Evolutionary conservation across 1,139 yeast species (phyloP).

Genomic region (Magnusiomyces fungicola): DNA sequence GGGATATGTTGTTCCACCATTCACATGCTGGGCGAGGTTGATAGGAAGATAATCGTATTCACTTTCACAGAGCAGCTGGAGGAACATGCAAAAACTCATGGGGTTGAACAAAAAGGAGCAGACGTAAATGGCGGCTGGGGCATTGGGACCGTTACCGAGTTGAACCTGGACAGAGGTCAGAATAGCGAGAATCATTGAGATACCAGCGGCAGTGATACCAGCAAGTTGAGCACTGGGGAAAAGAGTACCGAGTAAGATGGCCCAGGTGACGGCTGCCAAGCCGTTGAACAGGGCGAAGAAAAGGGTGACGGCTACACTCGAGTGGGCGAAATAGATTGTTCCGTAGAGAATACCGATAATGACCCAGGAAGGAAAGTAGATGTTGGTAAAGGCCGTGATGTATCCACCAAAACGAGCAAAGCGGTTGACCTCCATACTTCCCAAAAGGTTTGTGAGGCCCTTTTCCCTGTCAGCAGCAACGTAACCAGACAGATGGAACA

Average conservation of each 20-base stretch:
- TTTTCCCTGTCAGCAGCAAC: conserved; percentile 32
- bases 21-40: conserved; percentile 26
- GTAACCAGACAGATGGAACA: conserved; percentile 32
- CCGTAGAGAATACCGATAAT: conserved; percentile 25
- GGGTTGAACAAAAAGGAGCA: conserved; percentile 34
- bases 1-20: conserved; percentile 24
- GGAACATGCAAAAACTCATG: conserved; percentile 30
- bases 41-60: conserved; percentile 21
- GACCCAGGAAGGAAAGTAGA: conserved; percentile 32
- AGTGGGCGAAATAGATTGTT: conserved; percentile 22
- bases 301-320: conserved; percentile 28
- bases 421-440: conserved; percentile 30
- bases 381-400: conserved; percentile 26
- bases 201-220: conserved; percentile 32
- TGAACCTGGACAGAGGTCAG: conserved; percentile 29
- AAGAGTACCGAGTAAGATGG: conserved; percentile 29
- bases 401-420: conserved; percentile 26
- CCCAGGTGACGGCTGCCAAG: conserved; percentile 29
- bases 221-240: conserved; percentile 32
- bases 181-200: conserved; percentile 31
- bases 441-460: conserved; percentile 30
- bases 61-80: conserved; percentile 28
- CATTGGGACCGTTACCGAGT: conserved; percentile 23
- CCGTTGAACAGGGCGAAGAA: conserved; percentile 32
- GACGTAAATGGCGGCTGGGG: conserved; percentile 26